Conservation (phyloP, 495 filamentous ascomycete genomes). For the Annulohypoxylon nitens region DNA sequence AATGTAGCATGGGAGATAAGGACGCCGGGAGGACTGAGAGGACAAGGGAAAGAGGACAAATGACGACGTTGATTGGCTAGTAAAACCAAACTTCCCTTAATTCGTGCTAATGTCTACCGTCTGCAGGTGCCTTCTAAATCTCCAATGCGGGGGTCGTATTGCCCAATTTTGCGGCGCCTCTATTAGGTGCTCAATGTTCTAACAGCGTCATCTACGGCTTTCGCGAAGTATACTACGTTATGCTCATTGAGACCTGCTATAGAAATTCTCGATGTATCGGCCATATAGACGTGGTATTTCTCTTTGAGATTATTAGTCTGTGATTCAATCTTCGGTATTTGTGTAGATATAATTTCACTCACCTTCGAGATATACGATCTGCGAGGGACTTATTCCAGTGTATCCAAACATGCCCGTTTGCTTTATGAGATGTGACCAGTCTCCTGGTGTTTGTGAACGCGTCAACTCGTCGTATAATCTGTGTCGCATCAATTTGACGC, state of each 20-base stretch:
- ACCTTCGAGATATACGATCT: constrained; percentile 22
- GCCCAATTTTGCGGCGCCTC: too few relatives aligned
- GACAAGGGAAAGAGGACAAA: background rate
- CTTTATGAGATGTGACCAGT: constrained; percentile 62
- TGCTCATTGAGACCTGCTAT: constrained; percentile 58
- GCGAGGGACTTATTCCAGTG: constrained; percentile 9
- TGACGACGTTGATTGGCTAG: background rate
- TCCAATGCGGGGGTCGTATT: too few relatives aligned
- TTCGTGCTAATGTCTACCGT: too few relatives aligned
- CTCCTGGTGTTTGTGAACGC: constrained; percentile 60
- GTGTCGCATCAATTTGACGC: constrained; percentile 61
- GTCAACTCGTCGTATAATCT: constrained; percentile 61
- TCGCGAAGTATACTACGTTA: constrained; percentile 64
- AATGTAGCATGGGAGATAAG: background rate
- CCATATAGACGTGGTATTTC: constrained; percentile 42
- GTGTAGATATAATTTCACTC: background rate
- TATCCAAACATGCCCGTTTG: constrained; percentile 65
- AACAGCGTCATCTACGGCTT: constrained; percentile 42
- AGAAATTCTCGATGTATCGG: constrained; percentile 26
- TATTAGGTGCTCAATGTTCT: constrained; percentile 49
- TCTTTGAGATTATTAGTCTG: constrained; percentile 33
- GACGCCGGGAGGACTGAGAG: background rate
- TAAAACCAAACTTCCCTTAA: background rate
- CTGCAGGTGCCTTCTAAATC: too few relatives aligned
- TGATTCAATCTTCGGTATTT: background rate